phyloP scores from a whole-genome alignment of 2,329 filamentous ascomycete species.

The Pseudocercospora cruenta region DNA sequence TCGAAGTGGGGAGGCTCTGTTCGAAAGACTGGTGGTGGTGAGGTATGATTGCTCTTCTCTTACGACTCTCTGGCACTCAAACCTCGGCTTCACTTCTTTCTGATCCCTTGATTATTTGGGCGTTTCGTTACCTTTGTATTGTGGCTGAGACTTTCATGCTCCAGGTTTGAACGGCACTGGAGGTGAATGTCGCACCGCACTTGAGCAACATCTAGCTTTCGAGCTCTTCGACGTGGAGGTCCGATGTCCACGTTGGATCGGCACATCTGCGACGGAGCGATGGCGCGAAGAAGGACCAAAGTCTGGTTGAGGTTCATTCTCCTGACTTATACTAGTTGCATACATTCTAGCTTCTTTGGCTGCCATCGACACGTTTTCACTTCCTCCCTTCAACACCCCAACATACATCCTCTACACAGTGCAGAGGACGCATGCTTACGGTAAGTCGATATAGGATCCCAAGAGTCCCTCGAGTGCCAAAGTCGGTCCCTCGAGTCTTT shows the following conservation, averaged over 20 bases:
- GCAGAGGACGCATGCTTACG: slow-evolving; percentile 32
- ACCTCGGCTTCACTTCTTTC: slow-evolving; percentile 9
- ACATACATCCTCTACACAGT: not conserved
- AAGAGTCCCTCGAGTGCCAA: not conserved
- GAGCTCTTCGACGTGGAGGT: not conserved
- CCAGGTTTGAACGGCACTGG: slow-evolving; percentile 21
- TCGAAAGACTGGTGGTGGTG: slow-evolving; percentile 69
- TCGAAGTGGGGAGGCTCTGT: slow-evolving; percentile 40
- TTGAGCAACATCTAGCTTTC: not conserved
- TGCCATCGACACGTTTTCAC: slow-evolving; percentile 10
- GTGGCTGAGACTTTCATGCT: slow-evolving; percentile 26
- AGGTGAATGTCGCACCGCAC: slow-evolving; percentile 6
- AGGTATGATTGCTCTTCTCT: slow-evolving; percentile 75
- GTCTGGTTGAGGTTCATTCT: not conserved
- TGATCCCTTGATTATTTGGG: not conserved
- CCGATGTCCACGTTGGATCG: not conserved
- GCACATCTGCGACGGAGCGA: not conserved
- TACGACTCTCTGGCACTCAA: slow-evolving; percentile 2
- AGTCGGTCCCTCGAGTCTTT: not conserved
- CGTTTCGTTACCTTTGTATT: slow-evolving; percentile 9
- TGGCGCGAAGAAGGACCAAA: not conserved
- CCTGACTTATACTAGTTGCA: slow-evolving; percentile 10
- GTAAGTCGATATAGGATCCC: slow-evolving; percentile 25
- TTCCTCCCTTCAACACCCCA: slow-evolving; percentile 1
- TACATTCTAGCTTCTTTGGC: slow-evolving; percentile 4